Percentiles rank a stretch among this genome's conserved stretches.
phyloP scores from a whole-genome alignment of 257 asterid species.

The Prunella vulgaris region DNA sequence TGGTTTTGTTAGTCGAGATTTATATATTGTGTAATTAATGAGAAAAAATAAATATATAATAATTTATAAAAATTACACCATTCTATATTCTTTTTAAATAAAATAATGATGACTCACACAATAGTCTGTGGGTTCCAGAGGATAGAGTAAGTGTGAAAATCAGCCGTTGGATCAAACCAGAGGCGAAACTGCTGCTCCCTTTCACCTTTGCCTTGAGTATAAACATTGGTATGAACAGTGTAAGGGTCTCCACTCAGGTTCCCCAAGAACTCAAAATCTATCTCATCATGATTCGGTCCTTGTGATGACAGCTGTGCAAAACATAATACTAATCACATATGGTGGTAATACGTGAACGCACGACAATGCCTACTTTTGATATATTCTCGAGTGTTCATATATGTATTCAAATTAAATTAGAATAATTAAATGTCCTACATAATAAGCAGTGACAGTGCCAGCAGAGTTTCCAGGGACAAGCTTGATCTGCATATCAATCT shows the following conservation, averaged over 20 bases:
- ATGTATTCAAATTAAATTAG: too few species aligned
- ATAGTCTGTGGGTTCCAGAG: slow-evolving; percentile 51
- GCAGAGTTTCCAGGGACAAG: slow-evolving; percentile 68
- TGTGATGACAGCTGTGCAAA: slow-evolving; percentile 44
- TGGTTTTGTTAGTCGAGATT: neutral
- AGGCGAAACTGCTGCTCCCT: slow-evolving; percentile 65
- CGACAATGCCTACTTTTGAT: too few species aligned
- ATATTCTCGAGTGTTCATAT: too few species aligned
- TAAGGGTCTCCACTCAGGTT: slow-evolving; percentile 62
- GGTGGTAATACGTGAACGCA: too few species aligned
- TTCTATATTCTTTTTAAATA: too few species aligned
- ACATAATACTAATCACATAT: too few species aligned
- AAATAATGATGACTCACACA: slow-evolving; percentile 32
- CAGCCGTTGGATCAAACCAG: slow-evolving; percentile 68
- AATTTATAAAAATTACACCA: too few species aligned
- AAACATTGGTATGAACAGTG: slow-evolving; percentile 59
- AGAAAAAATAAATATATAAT: too few species aligned
- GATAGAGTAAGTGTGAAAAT: slow-evolving; percentile 48
- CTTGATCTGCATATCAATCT: slow-evolving; percentile 43
- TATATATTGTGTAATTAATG: neutral
- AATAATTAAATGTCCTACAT: too few species aligned
- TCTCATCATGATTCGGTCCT: slow-evolving; percentile 59
- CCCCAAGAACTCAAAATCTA: slow-evolving; percentile 76
- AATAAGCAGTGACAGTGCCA: slow-evolving; percentile 67
- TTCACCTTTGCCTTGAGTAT: slow-evolving; percentile 50